Evolutionary conservation across 306 rosid genomes (phyloP).

Genomic region (Trifolium repens): DNA sequence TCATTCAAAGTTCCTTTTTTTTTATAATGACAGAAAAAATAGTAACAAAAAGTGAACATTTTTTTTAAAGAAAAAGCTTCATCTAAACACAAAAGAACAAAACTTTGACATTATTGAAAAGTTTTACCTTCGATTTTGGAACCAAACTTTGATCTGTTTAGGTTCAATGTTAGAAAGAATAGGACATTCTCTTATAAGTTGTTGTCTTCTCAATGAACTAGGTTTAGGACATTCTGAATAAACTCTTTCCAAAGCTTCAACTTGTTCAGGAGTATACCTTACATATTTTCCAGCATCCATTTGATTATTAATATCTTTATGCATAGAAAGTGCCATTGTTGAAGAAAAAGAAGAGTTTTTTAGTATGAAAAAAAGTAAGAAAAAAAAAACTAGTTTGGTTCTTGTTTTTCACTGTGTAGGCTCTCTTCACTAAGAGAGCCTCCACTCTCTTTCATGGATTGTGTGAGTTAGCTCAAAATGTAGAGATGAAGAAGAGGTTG

Average conservation of each 20-base stretch:
- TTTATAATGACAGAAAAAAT: neutral
- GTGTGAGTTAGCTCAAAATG: neutral
- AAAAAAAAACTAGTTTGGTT: constrained; percentile 34
- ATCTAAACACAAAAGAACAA: neutral
- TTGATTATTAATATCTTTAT: constrained; percentile 63
- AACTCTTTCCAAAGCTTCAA: constrained; percentile 94
- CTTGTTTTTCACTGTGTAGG: constrained; percentile 28
- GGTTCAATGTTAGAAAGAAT: constrained; percentile 91
- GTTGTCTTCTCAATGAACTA: constrained; percentile 88
- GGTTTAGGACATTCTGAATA: constrained; percentile 97
- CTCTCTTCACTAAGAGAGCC: constrained; percentile 10
- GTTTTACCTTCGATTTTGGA: constrained; percentile 86
- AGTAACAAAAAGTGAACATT: constrained; percentile 4
- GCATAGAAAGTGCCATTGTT: constrained; percentile 75
- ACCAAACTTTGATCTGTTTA: constrained; percentile 99
- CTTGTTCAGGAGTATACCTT: constrained; percentile 94
- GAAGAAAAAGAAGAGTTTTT: neutral
- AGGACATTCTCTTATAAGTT: constrained; percentile 93
- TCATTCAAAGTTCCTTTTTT: neutral
- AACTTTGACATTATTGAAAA: neutral
- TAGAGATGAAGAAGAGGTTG: neutral
- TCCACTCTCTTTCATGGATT: neutral
- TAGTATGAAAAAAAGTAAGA: neutral
- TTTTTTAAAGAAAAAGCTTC: neutral
- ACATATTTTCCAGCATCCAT: constrained; percentile 95